Percentiles rank a stretch among this genome's conserved stretches.
These are phyloP conservation scores for Citrullus mucosospermus DNA, from an alignment of 306 rosid genomes.

Conservation along the genomic window DNA sequence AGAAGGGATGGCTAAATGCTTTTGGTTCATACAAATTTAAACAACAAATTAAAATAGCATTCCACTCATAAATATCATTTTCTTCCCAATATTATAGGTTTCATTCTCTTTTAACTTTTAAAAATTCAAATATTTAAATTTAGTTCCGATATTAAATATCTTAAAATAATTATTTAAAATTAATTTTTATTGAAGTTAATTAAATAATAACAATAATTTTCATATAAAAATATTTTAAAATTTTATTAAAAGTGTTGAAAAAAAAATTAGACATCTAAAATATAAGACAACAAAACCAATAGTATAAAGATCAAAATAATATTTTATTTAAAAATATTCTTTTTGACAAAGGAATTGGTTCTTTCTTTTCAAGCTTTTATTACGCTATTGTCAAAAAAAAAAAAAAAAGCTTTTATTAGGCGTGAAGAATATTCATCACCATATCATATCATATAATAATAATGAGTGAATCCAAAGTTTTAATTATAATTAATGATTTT, in stretches of 20 bases:
- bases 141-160: too few relatives aligned
- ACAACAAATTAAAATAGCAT: not conserved
- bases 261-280: too few relatives aligned
- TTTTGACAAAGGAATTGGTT: not conserved
- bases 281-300: too few relatives aligned
- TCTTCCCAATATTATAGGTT: too few relatives aligned
- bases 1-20: not conserved
- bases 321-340: not conserved
- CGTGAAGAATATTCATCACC: constrained; percentile 3
- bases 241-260: too few relatives aligned
- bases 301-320: too few relatives aligned
- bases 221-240: too few relatives aligned
- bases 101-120: too few relatives aligned
- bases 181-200: too few relatives aligned
- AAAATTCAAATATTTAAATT: too few relatives aligned
- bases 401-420: not conserved
- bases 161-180: too few relatives aligned
- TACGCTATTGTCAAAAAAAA: not conserved
- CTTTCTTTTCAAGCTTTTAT: not conserved
- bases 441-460: constrained; percentile 4
- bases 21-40: not conserved
- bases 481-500: not conserved
- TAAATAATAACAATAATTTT: too few relatives aligned
- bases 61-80: not conserved
- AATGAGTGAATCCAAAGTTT: not conserved